Evolutionary conservation across 352 stramenopile genomes (phyloP).

Genomic region (Phytophthora ramorum): DNA sequence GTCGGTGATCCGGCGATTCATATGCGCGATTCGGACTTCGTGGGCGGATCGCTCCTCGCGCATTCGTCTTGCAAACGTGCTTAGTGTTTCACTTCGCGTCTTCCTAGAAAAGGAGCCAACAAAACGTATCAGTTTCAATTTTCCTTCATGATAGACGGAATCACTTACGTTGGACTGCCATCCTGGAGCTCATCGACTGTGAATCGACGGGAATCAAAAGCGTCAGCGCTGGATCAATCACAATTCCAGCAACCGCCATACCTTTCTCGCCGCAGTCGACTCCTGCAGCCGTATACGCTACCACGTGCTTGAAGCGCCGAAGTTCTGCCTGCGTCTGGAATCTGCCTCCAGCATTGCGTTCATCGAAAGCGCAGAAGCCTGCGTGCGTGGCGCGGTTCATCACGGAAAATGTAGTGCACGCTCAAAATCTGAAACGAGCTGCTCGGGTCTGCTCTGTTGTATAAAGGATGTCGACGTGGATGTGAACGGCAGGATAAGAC

Average conservation of each 20-base stretch:
- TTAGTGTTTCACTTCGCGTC: conserved; percentile 56
- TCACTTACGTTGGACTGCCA: conserved; percentile 53
- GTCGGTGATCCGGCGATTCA: conserved; percentile 84
- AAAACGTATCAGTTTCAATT: background rate
- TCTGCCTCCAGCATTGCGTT: conserved; percentile 77
- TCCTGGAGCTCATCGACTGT: conserved; percentile 50
- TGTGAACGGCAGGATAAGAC: conserved; percentile 25
- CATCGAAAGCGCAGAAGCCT: conserved; percentile 80
- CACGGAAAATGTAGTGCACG: conserved; percentile 14
- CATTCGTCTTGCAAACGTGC: conserved; percentile 65
- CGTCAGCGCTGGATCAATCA: background rate
- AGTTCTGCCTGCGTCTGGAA: conserved; percentile 82
- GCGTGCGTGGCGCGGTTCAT: conserved; percentile 73
- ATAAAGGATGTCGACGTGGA: background rate
- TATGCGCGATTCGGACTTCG: conserved; percentile 72
- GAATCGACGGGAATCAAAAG: background rate
- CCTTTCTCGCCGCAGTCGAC: conserved; percentile 68
- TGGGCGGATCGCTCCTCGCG: conserved; percentile 64
- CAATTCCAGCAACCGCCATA: conserved; percentile 2
- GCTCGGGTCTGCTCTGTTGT: background rate
- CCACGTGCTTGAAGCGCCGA: conserved; percentile 78
- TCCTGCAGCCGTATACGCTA: conserved; percentile 52
- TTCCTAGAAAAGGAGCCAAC: conserved; percentile 32
- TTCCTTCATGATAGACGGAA: background rate
- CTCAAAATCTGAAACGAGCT: background rate